Evolutionary conservation across 371 early-diverging fungal species (phyloP), one percentile per base, ranked within the genome.

Genomic region (Mortierella sp.): DNA sequence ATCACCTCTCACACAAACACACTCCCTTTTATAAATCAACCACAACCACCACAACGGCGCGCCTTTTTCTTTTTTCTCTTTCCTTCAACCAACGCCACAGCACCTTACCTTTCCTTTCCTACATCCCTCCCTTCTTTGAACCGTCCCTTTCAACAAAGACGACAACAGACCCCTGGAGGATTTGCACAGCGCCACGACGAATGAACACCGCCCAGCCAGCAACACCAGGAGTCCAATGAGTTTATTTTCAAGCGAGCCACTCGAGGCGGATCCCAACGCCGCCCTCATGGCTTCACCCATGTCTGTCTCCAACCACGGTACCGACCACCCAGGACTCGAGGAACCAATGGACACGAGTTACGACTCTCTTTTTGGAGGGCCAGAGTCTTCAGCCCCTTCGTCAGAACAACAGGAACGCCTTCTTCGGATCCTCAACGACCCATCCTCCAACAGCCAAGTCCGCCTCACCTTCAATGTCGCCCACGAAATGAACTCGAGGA

Each of bases 401-500:
- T 70, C 81, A 10, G 76, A 78, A 51, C 78, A 84, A 54, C 58
- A 70, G 72, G 78, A 78, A 49, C 81, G 75, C 10, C 78, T 84
- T 21, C 78, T 84, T 32, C 49, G 16, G 43, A 75, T 78, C 38
- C 35, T 84, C 21, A 81, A 81, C 56, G 84, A 84, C 46, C 78
- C 81, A n/a, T 68, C 78, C 12, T 72, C 84, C 78, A 84, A 81
- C 71, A 72, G 51, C 35, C 82, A 76, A 35, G 54, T 58, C n/a
- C 82, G 79, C 8, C 75, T 85, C 51, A 85, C 86, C 3, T 85
- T 75, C 68, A 81, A 75, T 72, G 77, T 85, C 51, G 86, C 86
- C 1, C 74, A 77, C 18, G 86, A 85, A 51, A 85, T 77, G 91
- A 90, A 87, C 76, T 74, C 81, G 75, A 81, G 72, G 83, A 89